phyloP scores from a whole-genome alignment of 371 early-diverging fungal genomes.

The Mucor circinelloides region DNA sequence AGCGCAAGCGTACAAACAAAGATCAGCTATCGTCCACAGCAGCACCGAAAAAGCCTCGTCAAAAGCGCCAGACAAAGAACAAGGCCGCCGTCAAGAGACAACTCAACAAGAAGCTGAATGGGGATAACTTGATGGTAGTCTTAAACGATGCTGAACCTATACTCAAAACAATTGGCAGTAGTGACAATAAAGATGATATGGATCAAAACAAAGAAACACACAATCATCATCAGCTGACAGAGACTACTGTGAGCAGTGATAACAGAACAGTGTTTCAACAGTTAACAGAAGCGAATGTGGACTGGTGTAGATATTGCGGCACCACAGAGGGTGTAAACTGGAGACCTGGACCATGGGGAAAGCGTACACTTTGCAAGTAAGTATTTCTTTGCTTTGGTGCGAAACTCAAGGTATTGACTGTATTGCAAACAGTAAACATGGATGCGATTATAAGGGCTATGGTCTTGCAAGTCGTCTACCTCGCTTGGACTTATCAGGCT shows the following conservation, averaged over 20 bases:
- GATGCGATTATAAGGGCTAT: slow-evolving; percentile 89
- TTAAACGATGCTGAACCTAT: neutral
- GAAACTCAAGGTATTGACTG: neutral
- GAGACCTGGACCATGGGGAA: slow-evolving; percentile 80
- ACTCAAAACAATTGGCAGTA: neutral
- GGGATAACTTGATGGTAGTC: neutral
- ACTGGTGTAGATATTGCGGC: slow-evolving; percentile 81
- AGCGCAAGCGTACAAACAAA: slow-evolving; percentile 15
- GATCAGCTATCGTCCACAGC: neutral
- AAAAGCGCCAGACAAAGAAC: slow-evolving; percentile 20
- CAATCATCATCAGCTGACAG: slow-evolving; percentile 14
- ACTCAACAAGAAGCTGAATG: slow-evolving; percentile 1
- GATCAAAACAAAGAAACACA: slow-evolving; percentile 10
- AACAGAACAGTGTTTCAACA: slow-evolving; percentile 47
- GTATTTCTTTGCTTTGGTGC: slow-evolving; percentile 9
- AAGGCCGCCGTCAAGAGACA: slow-evolving; percentile 1
- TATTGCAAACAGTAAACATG: slow-evolving; percentile 67
- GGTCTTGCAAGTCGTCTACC: slow-evolving; percentile 83
- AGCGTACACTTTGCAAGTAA: slow-evolving; percentile 75
- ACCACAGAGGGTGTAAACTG: slow-evolving; percentile 74
- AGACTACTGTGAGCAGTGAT: neutral
- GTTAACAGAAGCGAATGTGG: slow-evolving; percentile 38
- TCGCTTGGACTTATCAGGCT: slow-evolving; percentile 74
- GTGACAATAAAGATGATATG: neutral
- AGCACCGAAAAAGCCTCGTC: slow-evolving; percentile 3